A percentile compares a stretch with the other conserved stretches of the same genome.
phyloP scores from a whole-genome alignment of 495 filamentous ascomycete genomes.

The Neurospora sp. region DNA sequence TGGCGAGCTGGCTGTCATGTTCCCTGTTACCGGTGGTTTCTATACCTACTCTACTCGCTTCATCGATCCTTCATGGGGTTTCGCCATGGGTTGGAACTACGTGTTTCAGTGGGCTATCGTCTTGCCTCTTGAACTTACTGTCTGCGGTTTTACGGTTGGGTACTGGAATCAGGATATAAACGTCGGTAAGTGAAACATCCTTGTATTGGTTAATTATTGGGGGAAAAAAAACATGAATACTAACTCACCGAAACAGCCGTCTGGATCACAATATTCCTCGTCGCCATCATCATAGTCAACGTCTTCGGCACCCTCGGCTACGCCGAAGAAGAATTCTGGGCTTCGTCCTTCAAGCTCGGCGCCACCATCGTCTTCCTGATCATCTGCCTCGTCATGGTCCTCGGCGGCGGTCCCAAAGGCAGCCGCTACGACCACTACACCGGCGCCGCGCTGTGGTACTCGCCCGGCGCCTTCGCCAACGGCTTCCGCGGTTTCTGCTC shows the following conservation, averaged over 20 bases:
- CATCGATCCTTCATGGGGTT: constrained; percentile 69
- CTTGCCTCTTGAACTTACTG: constrained; percentile 45
- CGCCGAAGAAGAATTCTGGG: constrained; percentile 54
- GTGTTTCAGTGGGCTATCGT: constrained; percentile 54
- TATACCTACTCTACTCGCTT: constrained; percentile 63
- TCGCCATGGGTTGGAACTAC: constrained; percentile 82
- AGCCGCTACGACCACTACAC: constrained; percentile 40
- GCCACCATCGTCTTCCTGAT: constrained; percentile 64
- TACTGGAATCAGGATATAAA: constrained; percentile 45
- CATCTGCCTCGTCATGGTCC: constrained; percentile 57
- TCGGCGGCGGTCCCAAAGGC: constrained; percentile 50
- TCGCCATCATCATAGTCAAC: constrained; percentile 49
- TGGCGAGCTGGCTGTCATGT: constrained; percentile 65
- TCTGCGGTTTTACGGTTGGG: constrained; percentile 41
- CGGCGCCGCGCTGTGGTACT: constrained; percentile 52
- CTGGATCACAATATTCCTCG: constrained; percentile 52
- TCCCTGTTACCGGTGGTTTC: constrained; percentile 50
- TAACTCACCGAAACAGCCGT: constrained; percentile 35
- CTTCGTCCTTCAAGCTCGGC: constrained; percentile 44
- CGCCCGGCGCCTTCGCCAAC: constrained; percentile 63
- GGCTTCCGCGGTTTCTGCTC: constrained; percentile 63
- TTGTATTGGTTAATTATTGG: too few relatives aligned
- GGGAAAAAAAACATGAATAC: too few relatives aligned
- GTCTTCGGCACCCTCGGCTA: constrained; percentile 65
- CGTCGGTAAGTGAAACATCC: constrained; percentile 34